Percentiles rank a stretch among this genome's conserved stretches.
Evolutionary conservation across 495 filamentous ascomycete genomes (phyloP).

Genomic region (Penicillium cataractarum): DNA sequence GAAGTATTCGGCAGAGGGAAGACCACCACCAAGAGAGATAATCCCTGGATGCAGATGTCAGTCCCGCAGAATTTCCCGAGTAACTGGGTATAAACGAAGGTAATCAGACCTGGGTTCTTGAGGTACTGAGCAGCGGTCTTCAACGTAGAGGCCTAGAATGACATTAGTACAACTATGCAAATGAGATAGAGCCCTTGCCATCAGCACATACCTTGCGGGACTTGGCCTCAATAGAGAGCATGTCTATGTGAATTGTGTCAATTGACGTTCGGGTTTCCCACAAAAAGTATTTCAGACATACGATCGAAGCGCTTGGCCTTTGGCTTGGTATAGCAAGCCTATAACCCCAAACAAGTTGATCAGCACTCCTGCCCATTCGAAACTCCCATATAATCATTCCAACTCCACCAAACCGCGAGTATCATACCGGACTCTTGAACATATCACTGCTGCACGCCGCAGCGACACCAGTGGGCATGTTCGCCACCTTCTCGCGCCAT

Average conservation of each 20-base stretch:
- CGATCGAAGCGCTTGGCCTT: conserved; percentile 84
- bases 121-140: conserved; percentile 80
- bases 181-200: conserved; percentile 12
- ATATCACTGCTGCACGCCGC: conserved; percentile 76
- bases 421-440: conserved; percentile 74
- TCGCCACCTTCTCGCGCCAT: conserved; percentile 67
- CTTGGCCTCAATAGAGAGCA: conserved; percentile 45
- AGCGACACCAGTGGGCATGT: conserved; percentile 74
- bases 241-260: conserved; percentile 25
- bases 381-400: neutral
- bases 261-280: neutral
- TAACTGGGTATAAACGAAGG: too few species aligned
- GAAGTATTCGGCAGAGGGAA: conserved; percentile 89
- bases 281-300: conserved; percentile 48
- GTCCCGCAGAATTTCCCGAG: neutral
- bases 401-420: neutral
- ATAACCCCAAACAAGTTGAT: conserved; percentile 11
- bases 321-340: conserved; percentile 66
- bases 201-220: conserved; percentile 39
- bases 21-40: conserved; percentile 89
- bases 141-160: conserved; percentile 59
- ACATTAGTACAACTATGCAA: neutral
- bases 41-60: conserved; percentile 39
- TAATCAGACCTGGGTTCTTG: conserved; percentile 61
- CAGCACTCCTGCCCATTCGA: neutral